Base-by-base conservation (phyloP, 805 yeast species). In the Saccharomyces mikatae region DNA sequence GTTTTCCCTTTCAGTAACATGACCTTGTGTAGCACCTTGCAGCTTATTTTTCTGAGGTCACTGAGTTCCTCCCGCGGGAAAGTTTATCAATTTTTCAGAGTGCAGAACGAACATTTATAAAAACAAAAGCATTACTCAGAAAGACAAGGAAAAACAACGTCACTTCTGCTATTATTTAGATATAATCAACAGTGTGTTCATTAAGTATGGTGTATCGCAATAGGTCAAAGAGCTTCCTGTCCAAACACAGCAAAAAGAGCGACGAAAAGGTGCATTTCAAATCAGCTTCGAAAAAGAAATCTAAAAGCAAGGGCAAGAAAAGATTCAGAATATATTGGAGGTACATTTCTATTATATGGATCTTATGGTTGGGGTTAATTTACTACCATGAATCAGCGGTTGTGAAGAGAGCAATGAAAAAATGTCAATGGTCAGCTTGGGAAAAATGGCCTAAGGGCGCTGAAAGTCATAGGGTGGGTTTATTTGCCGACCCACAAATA, bases 401-500 rank as follows among this genome's bases (percentile, higher is more conserved):
- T 9, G 83, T 83, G 1, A 70, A 67, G 51, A 60, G 69, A 21
- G 76, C 80, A 0, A 69, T 85, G 17, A 59, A 65, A 6, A 56
- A 65, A 29, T 86, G 90, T 63, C 60, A 69, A 4, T 90, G 96
- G 96, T 62, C 69, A 1, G 67, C 66, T 0, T 86, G 92, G 91
- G 89, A 84, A 59, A 48, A 68, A 4, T 83, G 89, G 88, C 56
- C 66, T 4, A 57, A 63, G 27, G 62, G 59, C 2, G 63, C 65
- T 2, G 57, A 56, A 1, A 77, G 81, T 1, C 81, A 80, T 62
- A 68, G 81, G 54, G 74, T 87, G 29, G 80, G 80, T 0, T 58
- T 94, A 11, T 76, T 89, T 36, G 98, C 97, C 0, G 99, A 94
- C 66, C 99, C 99, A 0, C 99, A 94, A 68, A 76, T 94, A 47